Conservation (phyloP, 495 filamentous ascomycete genomes). For the Cudoniella acicularis region DNA sequence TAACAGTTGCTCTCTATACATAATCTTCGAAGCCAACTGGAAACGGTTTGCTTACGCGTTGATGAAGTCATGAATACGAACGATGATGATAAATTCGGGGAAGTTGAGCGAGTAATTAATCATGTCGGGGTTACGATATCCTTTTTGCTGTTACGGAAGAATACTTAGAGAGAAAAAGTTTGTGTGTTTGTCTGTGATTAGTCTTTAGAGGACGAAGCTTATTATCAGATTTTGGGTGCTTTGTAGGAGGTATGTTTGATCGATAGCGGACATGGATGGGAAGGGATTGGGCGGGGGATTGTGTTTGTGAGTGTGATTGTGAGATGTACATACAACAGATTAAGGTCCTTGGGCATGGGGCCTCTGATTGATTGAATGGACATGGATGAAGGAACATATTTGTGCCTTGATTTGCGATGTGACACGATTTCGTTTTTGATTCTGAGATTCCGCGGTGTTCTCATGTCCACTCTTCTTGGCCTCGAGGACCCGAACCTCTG, state of each 20-base stretch:
- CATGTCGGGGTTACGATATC: slow-evolving; percentile 15
- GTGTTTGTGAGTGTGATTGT: too few relatives aligned
- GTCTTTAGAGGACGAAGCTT: background rate
- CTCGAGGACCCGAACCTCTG: too few relatives aligned
- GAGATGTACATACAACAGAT: background rate
- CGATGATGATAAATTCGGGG: slow-evolving; percentile 9
- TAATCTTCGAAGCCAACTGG: slow-evolving; percentile 14
- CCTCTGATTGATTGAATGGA: background rate
- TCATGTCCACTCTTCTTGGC: too few relatives aligned
- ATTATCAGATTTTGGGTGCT: slow-evolving; percentile 6
- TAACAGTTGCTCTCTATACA: slow-evolving; percentile 12
- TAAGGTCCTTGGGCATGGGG: background rate
- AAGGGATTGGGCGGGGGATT: too few relatives aligned
- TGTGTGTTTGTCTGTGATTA: background rate
- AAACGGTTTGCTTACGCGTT: slow-evolving; percentile 21
- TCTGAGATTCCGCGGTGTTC: too few relatives aligned
- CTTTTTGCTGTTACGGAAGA: background rate
- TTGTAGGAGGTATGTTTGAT: slow-evolving; percentile 6
- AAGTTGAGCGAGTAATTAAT: slow-evolving; percentile 9
- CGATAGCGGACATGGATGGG: background rate
- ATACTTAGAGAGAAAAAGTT: background rate
- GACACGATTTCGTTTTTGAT: too few relatives aligned
- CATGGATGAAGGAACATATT: background rate
- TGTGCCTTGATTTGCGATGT: background rate
- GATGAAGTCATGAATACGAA: slow-evolving; percentile 21